Base-by-base conservation (phyloP, 805 yeast genomes). In the Ogataea salicorniae region DNA sequence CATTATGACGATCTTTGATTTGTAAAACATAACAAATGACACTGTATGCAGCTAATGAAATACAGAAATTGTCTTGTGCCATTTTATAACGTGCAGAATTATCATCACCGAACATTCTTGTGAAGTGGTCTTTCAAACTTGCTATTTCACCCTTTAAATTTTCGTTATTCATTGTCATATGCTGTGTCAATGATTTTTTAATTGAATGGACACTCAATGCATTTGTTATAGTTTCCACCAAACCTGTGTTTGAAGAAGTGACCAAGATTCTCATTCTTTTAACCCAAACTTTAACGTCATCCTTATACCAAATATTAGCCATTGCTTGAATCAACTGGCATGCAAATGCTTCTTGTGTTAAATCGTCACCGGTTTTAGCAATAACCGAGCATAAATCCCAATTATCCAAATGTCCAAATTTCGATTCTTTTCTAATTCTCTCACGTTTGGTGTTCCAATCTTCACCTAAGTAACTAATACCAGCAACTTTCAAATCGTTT, bases 301-400 rank as follows among this genome's bases (percentile, higher is more conserved):
- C 78, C 31, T 73, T 76, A 42, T 79, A 77, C 98, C 98, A 94
- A 39, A 89, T 81, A 43, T 80, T 80, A 1, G 95, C 82, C 69
- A 92, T 87, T 22, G 95, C 84, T 51, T 86, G 84, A 44, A 94
- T 92, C 39, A 94, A 65, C 64, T 94, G 99, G 53, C 97, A 90
- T 0, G 99, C 99, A 73, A 94, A 90, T 0, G 99, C 97, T 65
- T 94, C 99, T 63, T 94, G 99, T 22, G 96, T 86, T 44, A 94
- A 66, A 68, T 94, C 99, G 59, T 87, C 92, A 34, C 99, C 99
- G 31, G 96, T 92, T 62, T 94, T 94, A 13, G 95, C 96, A 62
- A 94, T 94, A 2, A 92, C 97, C 0, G 97, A 91, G 55, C 92
- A 89, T 37, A 94, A 66, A 52, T 94, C 97, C 99, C 99, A 94